Evolutionary conservation across 495 filamentous ascomycete genomes (phyloP).

Genomic region (Tuber umbilicatum): DNA sequence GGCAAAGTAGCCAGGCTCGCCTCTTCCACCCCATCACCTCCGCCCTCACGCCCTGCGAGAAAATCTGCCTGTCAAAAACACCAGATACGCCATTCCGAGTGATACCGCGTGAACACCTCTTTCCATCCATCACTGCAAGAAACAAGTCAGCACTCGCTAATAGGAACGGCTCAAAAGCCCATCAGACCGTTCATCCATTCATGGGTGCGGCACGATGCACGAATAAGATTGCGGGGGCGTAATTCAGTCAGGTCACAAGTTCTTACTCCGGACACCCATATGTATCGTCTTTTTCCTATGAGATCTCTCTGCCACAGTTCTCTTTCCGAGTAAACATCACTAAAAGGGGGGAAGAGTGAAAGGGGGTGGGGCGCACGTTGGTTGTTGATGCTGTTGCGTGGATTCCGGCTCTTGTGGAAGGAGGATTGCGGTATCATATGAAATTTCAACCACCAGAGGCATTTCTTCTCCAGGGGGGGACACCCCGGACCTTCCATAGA

Average conservation of each 20-base stretch:
- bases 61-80: neutral
- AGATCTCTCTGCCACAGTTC: neutral
- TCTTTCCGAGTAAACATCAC: neutral
- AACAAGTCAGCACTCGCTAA: neutral
- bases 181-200: neutral
- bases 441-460: neutral
- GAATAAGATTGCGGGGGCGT: neutral
- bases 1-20: neutral
- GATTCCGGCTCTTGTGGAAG: slow-evolving; percentile 4
- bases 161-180: neutral
- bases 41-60: too few relatives aligned
- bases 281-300: neutral
- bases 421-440: slow-evolving; percentile 3
- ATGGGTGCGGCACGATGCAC: neutral
- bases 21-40: neutral
- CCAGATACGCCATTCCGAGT: neutral
- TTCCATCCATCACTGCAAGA: neutral
- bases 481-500: neutral
- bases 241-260: neutral
- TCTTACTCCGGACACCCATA: neutral
- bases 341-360: neutral
- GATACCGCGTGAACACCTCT: neutral
- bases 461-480: neutral
- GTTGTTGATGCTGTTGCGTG: neutral
- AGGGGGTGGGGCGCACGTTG: neutral